These are phyloP conservation scores for Ogataea trehalophila DNA, from an alignment of 805 yeast genomes.

Conservation along the genomic window DNA sequence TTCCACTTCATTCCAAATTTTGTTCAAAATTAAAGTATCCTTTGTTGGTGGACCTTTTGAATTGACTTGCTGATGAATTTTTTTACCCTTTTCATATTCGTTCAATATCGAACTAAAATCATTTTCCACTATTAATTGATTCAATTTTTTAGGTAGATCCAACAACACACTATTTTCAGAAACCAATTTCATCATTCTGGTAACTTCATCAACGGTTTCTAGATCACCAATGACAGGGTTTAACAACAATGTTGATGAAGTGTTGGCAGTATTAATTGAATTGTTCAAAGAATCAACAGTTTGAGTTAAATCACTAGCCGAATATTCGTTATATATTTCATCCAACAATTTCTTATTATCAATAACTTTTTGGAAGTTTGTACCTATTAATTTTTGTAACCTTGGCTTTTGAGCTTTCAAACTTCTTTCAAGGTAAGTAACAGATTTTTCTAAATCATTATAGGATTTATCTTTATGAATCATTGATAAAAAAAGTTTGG, in stretches of 20 bases:
- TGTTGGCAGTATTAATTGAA: slow-evolving; percentile 44
- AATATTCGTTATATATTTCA: slow-evolving; percentile 50
- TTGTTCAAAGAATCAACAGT: slow-evolving; percentile 25
- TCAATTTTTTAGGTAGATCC: slow-evolving; percentile 50
- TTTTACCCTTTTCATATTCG: slow-evolving; percentile 49
- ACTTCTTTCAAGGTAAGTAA: slow-evolving; percentile 44
- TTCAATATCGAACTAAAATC: slow-evolving; percentile 56
- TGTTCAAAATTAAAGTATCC: slow-evolving; percentile 34
- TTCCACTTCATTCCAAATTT: slow-evolving; percentile 55
- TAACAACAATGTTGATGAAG: slow-evolving; percentile 44
- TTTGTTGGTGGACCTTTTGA: neutral
- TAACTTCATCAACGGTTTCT: slow-evolving; percentile 43
- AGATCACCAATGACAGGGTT: slow-evolving; percentile 56
- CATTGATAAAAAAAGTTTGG: slow-evolving; percentile 48
- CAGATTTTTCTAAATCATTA: slow-evolving; percentile 42
- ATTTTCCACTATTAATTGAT: slow-evolving; percentile 36
- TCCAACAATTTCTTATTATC: slow-evolving; percentile 61
- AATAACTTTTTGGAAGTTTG: slow-evolving; percentile 61
- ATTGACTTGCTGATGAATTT: slow-evolving; percentile 8
- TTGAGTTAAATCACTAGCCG: slow-evolving; percentile 22
- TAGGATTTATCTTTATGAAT: slow-evolving; percentile 54
- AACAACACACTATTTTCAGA: slow-evolving; percentile 50
- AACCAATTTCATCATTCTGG: slow-evolving; percentile 45
- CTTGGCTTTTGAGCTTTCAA: slow-evolving; percentile 46
- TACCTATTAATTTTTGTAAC: slow-evolving; percentile 46